phyloP scores from a whole-genome alignment of 2,329 filamentous ascomycete species.

The Bipolaris zeicola region DNA sequence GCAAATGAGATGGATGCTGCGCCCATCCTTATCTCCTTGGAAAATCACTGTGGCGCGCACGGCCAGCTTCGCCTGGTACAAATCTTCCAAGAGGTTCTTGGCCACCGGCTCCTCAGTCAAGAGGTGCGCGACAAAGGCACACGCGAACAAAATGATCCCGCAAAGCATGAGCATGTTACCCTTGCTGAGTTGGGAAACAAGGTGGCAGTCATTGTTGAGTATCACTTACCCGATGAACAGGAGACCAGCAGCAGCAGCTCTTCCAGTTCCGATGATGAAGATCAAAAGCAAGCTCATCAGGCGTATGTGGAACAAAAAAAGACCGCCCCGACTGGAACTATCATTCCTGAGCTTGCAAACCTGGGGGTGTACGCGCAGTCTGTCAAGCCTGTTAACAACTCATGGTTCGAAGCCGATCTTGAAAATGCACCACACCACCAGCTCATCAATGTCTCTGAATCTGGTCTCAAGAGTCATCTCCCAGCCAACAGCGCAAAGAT shows the following conservation, averaged over 20 bases:
- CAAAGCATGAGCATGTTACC: slow-evolving; percentile 57
- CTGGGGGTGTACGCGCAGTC: slow-evolving; percentile 73
- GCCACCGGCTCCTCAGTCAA: slow-evolving; percentile 63
- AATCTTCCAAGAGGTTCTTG: slow-evolving; percentile 70
- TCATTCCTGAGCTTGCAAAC: slow-evolving; percentile 68
- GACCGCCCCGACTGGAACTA: slow-evolving; percentile 54
- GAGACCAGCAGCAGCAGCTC: slow-evolving; percentile 47
- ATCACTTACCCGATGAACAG: slow-evolving; percentile 62
- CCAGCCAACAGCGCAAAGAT: slow-evolving; percentile 57
- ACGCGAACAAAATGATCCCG: slow-evolving; percentile 58
- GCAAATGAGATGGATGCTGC: slow-evolving; percentile 55
- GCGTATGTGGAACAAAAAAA: slow-evolving; percentile 62
- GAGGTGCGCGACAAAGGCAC: slow-evolving; percentile 63
- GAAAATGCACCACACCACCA: slow-evolving; percentile 64
- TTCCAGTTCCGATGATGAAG: slow-evolving; percentile 47
- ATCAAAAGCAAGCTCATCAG: slow-evolving; percentile 57
- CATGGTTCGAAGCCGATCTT: slow-evolving; percentile 64
- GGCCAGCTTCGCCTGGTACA: slow-evolving; percentile 66
- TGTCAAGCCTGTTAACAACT: slow-evolving; percentile 69
- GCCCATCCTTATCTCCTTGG: slow-evolving; percentile 68
- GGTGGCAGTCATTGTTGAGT: slow-evolving; percentile 71
- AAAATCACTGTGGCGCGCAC: slow-evolving; percentile 67
- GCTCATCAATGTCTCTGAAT: slow-evolving; percentile 72
- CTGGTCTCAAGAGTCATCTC: slow-evolving; percentile 60
- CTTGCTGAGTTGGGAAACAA: slow-evolving; percentile 66